Evolutionary conservation across 2,329 filamentous ascomycete genomes (phyloP), one percentile per base, ranked within the genome.

Genomic region (Aspergillus arachidicola): DNA sequence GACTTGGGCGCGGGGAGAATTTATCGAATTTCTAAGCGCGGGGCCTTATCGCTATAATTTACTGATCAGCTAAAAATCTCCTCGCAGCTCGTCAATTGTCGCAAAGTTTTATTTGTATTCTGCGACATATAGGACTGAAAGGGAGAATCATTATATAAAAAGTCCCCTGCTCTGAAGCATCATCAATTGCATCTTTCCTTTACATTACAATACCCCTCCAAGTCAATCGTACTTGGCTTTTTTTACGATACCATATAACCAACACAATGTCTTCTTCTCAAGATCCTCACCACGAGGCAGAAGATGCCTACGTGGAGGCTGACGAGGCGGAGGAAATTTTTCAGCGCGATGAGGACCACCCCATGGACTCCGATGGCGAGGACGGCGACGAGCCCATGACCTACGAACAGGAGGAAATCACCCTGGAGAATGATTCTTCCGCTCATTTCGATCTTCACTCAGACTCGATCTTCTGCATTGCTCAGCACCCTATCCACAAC

Each of bases 401-500:
- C 48, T 72, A 69, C 57, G 75, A 78, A 60, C 78, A 83, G 58
- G 82, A 90, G 76, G 92, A 95, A 76, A 88, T 97, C 48, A 81
- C 87, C 48, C 84, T 98, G 7, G 88, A 95, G 66, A 99, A 98
- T 83, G 94, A 99, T 84, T 96, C 93, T 68, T 84, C 90, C 69
- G 94, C 93, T 64, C 94, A 96, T 83, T 97, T 98, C 75, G 95
- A 98, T 82, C 79, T 81, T 41, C 93, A 97, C 82, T 91, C 89
- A 71, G 93, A 97, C 84, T 94, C 91, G 64, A 91, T 99, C 73
- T 99, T 97, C 83, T 89, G 92, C 79, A 95, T 99, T 76, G 93
- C 94, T 21, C 93, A 97, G 76, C 95, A 99, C 77, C 95, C 95
- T 4, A 82, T 88, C 7, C 85, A 91, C 74, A 87, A 90, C 6